Conservation (phyloP, 1,284 basidiomycete species). For the Vanrija sp. region DNA sequence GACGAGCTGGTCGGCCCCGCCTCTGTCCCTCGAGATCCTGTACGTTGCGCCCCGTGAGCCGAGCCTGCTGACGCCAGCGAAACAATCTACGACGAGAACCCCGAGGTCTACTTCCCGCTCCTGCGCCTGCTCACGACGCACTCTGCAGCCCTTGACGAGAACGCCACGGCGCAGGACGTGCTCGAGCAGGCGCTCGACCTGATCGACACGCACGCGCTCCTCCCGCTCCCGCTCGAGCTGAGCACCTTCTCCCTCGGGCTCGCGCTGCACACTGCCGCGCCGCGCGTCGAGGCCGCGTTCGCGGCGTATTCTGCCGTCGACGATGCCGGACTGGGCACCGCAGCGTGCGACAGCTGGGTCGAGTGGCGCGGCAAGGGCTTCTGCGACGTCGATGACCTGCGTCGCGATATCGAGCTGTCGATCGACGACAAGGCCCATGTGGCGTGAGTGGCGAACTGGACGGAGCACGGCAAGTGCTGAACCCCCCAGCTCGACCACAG, state of each 20-base stretch:
- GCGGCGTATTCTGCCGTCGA: constrained; percentile 50
- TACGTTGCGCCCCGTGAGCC: constrained; percentile 48
- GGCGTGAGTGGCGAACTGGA: constrained; percentile 18
- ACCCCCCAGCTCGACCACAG: too few species aligned
- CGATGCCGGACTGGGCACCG: constrained; percentile 55
- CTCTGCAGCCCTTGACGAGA: constrained; percentile 12
- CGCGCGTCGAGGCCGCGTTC: constrained; percentile 43
- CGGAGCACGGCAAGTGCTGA: too few species aligned
- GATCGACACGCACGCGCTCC: constrained; percentile 25
- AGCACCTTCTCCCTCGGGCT: constrained; percentile 52
- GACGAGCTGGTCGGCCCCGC: constrained; percentile 74
- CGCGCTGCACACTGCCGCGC: constrained; percentile 39
- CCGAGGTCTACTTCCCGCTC: constrained; percentile 64
- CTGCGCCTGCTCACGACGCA: constrained; percentile 61
- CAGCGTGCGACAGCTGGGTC: constrained; percentile 72
- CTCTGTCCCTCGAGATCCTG: constrained; percentile 76
- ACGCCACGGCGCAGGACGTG: constrained; percentile 21
- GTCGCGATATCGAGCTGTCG: constrained; percentile 56
- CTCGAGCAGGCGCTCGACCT: constrained; percentile 27
- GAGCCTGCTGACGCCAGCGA: constrained; percentile 51
- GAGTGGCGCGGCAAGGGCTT: constrained; percentile 77
- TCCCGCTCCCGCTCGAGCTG: constrained; percentile 32
- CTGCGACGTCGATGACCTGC: constrained; percentile 65
- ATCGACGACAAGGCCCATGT: constrained; percentile 48
- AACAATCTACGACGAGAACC: constrained; percentile 61